Evolutionary conservation across 1,139 yeast genomes (phyloP), one percentile per base, ranked within the genome.

Genomic region (Scheffersomyces insectosa): DNA sequence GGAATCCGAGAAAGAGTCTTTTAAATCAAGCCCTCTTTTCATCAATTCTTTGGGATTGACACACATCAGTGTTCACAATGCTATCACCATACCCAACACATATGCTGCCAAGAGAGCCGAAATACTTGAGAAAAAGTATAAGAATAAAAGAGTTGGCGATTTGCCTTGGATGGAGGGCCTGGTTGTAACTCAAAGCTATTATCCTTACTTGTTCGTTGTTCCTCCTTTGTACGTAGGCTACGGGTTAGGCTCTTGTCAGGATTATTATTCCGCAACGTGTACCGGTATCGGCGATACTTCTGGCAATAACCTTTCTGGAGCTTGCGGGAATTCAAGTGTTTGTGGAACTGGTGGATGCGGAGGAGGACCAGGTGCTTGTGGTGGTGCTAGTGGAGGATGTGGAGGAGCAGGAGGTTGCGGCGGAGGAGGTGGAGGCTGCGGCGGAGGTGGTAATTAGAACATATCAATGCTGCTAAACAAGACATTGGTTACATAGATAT

Each of bases 11-110:
- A 35, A 37, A 10, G 29, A 23, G 14, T 28, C 29, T 3, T 34
- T 25, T 15, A 28, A 32, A 4, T 30, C 29, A 16, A 42, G 38
- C 23, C 32, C 41, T 5, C 29, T 45, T 16, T 45, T 39, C 33
- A 33, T 35, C 8, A 37, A 42, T 14, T 13, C 36, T 3, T 16
- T 47, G 32, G 56, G 56, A 2, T 35, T 54, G 15, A 51, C 58
- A 9, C 60, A 56, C 42, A 43, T 54, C 27, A 56, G 60, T 38
- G 40, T 50, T 11, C 60, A 57, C 40, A 55, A 48, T 42, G 51
- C 58, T 2, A 45, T 57, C 5, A 38, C 40, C 6, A 37, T 52
- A 28, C 54, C 53, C 13, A 13, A 13, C 15, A 30, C 33, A 15
- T 13, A 13, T 7, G 33, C 33, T 30, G 15, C 13, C 13, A 30